These are phyloP conservation scores for Kodamaea hsintzibuensis DNA, from an alignment of 805 yeast species.

Conservation along the genomic window DNA sequence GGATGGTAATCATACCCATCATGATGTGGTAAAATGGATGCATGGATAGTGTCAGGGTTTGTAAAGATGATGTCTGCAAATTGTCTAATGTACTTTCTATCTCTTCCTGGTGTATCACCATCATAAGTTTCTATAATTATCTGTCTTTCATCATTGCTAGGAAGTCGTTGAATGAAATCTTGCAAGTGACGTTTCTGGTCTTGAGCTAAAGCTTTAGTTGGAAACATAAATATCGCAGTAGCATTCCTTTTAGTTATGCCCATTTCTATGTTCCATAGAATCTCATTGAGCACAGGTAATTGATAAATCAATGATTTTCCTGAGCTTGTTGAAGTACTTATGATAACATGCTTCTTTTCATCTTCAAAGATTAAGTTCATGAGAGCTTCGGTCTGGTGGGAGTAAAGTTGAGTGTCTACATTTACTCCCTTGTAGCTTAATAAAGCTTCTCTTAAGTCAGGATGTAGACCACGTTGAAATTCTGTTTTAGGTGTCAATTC, in stretches of 20 bases:
- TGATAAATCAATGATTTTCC: conserved; percentile 95
- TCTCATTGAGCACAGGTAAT: conserved; percentile 66
- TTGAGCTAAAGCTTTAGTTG: conserved; percentile 97
- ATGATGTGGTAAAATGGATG: conserved; percentile 78
- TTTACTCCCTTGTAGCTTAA: conserved; percentile 44
- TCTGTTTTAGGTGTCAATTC: neutral
- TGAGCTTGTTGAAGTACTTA: conserved; percentile 94
- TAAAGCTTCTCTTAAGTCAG: conserved; percentile 51
- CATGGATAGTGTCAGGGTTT: conserved; percentile 92
- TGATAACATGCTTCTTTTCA: conserved; percentile 60
- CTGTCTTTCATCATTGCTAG: conserved; percentile 35
- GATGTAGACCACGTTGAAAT: conserved; percentile 36
- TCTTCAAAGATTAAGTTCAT: conserved; percentile 50
- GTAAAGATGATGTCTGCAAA: conserved; percentile 83
- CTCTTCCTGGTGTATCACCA: conserved; percentile 79
- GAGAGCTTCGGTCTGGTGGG: conserved; percentile 83
- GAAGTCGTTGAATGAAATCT: conserved; percentile 53
- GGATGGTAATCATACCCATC: conserved; percentile 21
- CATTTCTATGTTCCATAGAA: conserved; percentile 37
- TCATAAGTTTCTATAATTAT: conserved; percentile 79
- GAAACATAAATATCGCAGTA: conserved; percentile 87
- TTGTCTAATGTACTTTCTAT: conserved; percentile 54
- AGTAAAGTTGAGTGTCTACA: conserved; percentile 54
- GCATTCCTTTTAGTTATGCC: conserved; percentile 31
- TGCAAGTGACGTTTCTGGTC: conserved; percentile 87